These are phyloP conservation scores for Fusarium stilboides DNA, from an alignment of 2,329 filamentous ascomycete genomes.

Conservation along the genomic window DNA sequence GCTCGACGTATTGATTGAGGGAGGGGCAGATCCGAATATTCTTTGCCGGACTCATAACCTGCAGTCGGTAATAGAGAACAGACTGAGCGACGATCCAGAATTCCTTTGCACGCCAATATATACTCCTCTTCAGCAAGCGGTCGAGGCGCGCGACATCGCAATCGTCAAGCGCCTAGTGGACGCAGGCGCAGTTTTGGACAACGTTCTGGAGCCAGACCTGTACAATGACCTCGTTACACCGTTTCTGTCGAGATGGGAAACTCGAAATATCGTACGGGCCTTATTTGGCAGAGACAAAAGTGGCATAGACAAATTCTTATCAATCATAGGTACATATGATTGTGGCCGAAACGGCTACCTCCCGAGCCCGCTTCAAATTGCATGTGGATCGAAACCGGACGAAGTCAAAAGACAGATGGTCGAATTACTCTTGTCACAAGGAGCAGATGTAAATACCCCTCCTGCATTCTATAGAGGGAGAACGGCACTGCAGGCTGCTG, in stretches of 20 bases:
- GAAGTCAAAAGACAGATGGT: not conserved
- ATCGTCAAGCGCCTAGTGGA: not conserved
- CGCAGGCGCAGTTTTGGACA: not conserved
- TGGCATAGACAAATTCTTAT: rapidly evolving
- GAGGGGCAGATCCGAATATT: no score
- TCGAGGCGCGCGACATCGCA: rapidly evolving
- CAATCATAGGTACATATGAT: not conserved
- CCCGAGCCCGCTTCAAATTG: not conserved
- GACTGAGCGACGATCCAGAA: no score
- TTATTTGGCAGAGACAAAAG: rapidly evolving
- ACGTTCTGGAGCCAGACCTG: rapidly evolving
- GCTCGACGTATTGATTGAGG: no score
- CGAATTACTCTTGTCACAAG: rapidly evolving
- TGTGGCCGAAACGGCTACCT: not conserved
- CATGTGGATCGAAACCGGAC: rapidly evolving
- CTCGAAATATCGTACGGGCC: not conserved
- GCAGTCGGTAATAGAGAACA: no score
- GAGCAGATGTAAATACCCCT: not conserved
- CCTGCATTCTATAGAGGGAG: not conserved
- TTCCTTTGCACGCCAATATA: not conserved
- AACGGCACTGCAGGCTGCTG: constrained; percentile 12
- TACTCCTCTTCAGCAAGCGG: not conserved
- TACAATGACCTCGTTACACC: no score
- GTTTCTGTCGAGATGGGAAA: no score
- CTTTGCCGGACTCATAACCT: no score